Evolutionary conservation across 2,329 filamentous ascomycete genomes (phyloP), one percentile per base, ranked within the genome.

Genomic region (Aspergillus novoparasiticus): DNA sequence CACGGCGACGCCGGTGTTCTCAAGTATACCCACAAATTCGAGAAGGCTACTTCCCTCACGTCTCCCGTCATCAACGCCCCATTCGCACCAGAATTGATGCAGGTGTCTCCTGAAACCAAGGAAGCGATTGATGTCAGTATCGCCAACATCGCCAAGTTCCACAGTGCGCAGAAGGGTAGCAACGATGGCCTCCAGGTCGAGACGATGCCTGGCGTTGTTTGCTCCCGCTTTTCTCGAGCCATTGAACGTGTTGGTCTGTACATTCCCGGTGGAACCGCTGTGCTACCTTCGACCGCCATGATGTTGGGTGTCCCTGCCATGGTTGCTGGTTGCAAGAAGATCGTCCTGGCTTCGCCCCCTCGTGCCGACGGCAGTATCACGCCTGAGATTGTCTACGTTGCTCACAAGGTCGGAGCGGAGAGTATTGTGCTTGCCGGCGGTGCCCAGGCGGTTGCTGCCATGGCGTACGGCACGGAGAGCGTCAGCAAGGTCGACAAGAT

Each of bases 401-500:
- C 95, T 3, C 93, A 98, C 86, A 98, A 97, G 81, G 90, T 98
- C 59, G 94, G 94, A 57, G 95, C 95, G 2, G 92, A 97, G 80
- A 93, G 92, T 74, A 98, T 99, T 70, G 94, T 99, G 6, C 86
- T 99, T 30, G 95, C 95, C 12, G 95, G 95, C 65, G 95, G 95
- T 66, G 95, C 94, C 0, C 95, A 99, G 81, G 95, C 95, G 50
- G 89, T 99, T 43, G 95, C 94, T 23, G 95, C 95, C 55, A 91
- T 99, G 90, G 95, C 95, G 2, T 99, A 99, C 80, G 95, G 95
- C 55, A 99, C 95, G 0, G 91, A 97, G 79, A 94, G 89, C 71
- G 88, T 99, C 57, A 92, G 85, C 78, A 99, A 99, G 83, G 95
- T 99, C 9, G 95, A 99, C 84, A 99, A 99, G 87, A 97, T 99